Evolutionary conservation across 2,329 filamentous ascomycete genomes (phyloP), one percentile per base, ranked within the genome.

Genomic region (Fusarium decemcellulare): DNA sequence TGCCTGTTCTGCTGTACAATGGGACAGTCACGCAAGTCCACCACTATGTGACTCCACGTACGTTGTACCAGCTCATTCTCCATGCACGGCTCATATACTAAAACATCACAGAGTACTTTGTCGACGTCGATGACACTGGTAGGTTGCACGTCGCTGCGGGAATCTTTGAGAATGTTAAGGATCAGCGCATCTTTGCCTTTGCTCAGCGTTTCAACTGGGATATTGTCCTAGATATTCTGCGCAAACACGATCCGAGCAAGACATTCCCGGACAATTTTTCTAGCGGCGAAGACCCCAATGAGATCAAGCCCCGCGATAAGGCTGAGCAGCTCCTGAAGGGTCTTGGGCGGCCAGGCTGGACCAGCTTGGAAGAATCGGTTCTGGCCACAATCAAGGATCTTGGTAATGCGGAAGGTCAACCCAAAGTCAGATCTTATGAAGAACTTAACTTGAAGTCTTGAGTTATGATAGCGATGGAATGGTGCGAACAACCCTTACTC

Each of bases 141-240:
- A 77, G 83, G 0, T 74, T 90, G 0, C 87, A 90, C 42, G 79
- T 89, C 4, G 83, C 85, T 4, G 87, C 84, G 0, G 76, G 86
- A 8, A 77, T 88, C 0, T 77, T 86, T 23, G 77, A 80, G 0
- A 77, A 80, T 1, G 80, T 88, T 0, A 63, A 76, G 2, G 80
- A 80, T 0, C 83, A 90, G 70, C 82, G 88, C 2, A 73, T 91
- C 9, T 88, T 89, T 70, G 88, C 79, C 1, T 87, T 85, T 55
- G 86, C 84, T 0, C 77, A 80, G 2, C 81, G 80, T 0, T 85
- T 80, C 59, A 86, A 79, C 47, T 86, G 81, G 75, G 84, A 86
- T 18, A 71, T 81, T 3, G 68, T 87, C 1, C 34, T 81, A 5
- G 73, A 59, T 0, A 72, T 76, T 1, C 40, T 81, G 0, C 66